These are phyloP conservation scores for Medicago arabica DNA, from an alignment of 306 rosid species.

Conservation along the genomic window DNA sequence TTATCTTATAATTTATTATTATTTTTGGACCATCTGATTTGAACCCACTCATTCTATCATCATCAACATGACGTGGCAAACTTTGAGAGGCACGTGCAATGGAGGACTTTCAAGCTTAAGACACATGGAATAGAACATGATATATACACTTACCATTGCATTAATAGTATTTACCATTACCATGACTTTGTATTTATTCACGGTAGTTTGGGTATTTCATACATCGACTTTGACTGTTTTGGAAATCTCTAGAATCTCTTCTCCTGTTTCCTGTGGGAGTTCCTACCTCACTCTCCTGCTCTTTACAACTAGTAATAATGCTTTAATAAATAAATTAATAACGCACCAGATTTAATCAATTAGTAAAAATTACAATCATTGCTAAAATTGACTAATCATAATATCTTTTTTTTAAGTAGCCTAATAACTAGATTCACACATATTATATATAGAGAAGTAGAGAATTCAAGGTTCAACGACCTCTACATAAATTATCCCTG, in stretches of 20 bases:
- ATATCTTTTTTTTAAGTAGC: too few species aligned
- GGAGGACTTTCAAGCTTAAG: slow-evolving; percentile 31
- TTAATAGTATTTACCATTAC: too few species aligned
- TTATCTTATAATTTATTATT: neutral
- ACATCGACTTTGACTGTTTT: too few species aligned
- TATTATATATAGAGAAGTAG: too few species aligned
- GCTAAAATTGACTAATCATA: neutral
- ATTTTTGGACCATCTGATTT: slow-evolving; percentile 49
- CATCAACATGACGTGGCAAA: slow-evolving; percentile 63
- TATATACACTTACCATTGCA: too few species aligned
- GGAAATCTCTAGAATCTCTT: too few species aligned
- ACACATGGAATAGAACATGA: slow-evolving; percentile 45
- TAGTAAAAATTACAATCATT: neutral
- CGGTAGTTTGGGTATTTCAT: too few species aligned
- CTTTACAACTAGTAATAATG: neutral
- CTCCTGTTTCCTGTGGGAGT: neutral
- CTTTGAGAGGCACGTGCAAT: slow-evolving; percentile 66
- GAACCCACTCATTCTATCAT: slow-evolving; percentile 40
- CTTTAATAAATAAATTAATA: slow-evolving; percentile 24
- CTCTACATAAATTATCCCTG: too few species aligned
- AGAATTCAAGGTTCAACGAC: too few species aligned
- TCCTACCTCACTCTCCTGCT: neutral
- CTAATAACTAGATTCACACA: too few species aligned
- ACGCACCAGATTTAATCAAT: slow-evolving; percentile 16
- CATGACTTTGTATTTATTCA: neutral